Evolutionary conservation across 495 filamentous ascomycete species (phyloP).

Genomic region (Pseudevernia furfuracea): DNA sequence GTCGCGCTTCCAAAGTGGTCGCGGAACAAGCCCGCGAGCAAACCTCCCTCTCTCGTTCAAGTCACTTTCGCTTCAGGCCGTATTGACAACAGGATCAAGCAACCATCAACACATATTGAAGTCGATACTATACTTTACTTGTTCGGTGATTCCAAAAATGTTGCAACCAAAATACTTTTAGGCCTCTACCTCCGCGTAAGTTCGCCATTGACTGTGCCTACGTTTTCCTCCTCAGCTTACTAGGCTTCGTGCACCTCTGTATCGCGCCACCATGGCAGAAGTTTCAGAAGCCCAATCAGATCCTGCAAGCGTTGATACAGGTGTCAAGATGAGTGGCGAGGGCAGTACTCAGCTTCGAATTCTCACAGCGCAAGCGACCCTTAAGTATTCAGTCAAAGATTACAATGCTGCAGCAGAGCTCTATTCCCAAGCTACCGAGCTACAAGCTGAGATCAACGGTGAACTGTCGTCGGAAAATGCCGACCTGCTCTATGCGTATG

Average conservation of each 20-base stretch:
- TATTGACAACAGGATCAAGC: not conserved
- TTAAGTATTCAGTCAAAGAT: constrained; percentile 76
- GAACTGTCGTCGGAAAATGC: constrained; percentile 85
- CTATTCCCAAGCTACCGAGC: constrained; percentile 78
- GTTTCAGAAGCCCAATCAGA: constrained; percentile 1
- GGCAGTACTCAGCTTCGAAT: constrained; percentile 31
- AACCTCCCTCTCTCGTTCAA: too few relatives aligned
- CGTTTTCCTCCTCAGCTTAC: not conserved
- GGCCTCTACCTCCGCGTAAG: not conserved
- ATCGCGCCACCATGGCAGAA: constrained; percentile 8
- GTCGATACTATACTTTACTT: not conserved
- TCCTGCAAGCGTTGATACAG: not conserved
- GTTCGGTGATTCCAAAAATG: not conserved
- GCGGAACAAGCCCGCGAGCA: not conserved
- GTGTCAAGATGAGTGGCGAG: not conserved
- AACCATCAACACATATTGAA: not conserved
- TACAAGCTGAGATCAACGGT: constrained; percentile 86
- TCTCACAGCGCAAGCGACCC: constrained; percentile 51
- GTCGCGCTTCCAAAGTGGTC: not conserved
- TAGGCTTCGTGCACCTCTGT: not conserved
- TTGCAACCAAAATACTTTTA: not conserved
- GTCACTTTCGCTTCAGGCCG: not conserved
- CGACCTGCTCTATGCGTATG: constrained; percentile 87
- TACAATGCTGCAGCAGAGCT: constrained; percentile 75
- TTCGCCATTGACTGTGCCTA: not conserved